Evolutionary conservation across 257 asterid genomes (phyloP), one percentile per base, ranked within the genome.

Genomic region (Forsythia suspensa): DNA sequence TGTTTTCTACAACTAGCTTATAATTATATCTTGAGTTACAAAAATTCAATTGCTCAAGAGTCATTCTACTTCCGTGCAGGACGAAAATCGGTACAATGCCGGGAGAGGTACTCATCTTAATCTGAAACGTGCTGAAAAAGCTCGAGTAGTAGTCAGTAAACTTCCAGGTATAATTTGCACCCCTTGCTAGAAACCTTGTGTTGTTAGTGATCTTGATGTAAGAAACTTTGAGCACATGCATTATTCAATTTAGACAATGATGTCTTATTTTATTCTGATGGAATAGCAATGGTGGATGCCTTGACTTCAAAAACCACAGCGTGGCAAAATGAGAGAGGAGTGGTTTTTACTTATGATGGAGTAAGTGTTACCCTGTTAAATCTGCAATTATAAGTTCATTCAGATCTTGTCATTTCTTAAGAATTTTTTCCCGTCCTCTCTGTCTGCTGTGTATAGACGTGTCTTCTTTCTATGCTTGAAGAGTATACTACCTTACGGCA

Each of bases 61-160:
- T 77, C 77, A 41, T 52, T 73, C 78, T 76, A 74, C 70, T 78
- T 61, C 42, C 66, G 20, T 81, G 37, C 57, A 96, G 99, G 99
- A 96, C 73, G 98, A 96, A 12, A 94, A 96, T 73, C 97, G 98
- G 48, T 96, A 96, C 71, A 93, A 89, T 85, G 97, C 98, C 72
- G 99, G 97, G 85, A 90, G 89, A 85, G 99, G 99, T 42, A 96
- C 99, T 73, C 99, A 94, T 88, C 97, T 94, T 73, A 85, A 91
- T 34, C 83, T 96, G 57, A 96, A 89, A 82, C 97, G 98, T 55
- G 99, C 99, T 77, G 99, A 96, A 84, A 96, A 96, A 82, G 98
- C 99, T 73, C 99, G 99, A 72, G 87, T 91, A 3, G 68, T 94
- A 79, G 98, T 94, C 79, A 91, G 73, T 83, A 96, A 96, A 80